Percentiles rank a stretch among this genome's conserved stretches.
phyloP scores from a whole-genome alignment of 2,329 filamentous ascomycete genomes.

The Aureobasidium sp. region DNA sequence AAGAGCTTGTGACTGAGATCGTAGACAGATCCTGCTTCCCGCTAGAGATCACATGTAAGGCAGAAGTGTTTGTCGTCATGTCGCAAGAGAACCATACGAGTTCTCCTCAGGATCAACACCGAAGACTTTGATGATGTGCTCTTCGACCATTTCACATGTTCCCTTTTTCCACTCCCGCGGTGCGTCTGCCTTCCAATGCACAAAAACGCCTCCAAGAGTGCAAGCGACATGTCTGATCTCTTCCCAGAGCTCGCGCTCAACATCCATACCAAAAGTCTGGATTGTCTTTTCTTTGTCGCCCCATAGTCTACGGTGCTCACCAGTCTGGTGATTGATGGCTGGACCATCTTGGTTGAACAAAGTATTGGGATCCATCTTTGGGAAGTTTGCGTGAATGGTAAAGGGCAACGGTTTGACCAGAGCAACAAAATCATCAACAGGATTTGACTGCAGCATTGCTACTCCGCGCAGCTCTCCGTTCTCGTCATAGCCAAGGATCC shows the following conservation, averaged over 20 bases:
- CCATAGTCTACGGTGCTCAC: constrained; percentile 22
- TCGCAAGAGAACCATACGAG: not conserved
- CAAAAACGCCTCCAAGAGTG: constrained; percentile 19
- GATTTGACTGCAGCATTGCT: constrained; percentile 20
- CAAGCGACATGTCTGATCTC: constrained; percentile 22
- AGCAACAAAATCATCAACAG: constrained; percentile 16
- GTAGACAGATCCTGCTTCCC: not conserved
- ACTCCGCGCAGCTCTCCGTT: constrained; percentile 15
- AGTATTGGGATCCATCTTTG: constrained; percentile 28
- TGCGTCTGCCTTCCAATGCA: constrained; percentile 18
- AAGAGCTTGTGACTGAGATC: not conserved
- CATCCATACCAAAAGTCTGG: constrained; percentile 23
- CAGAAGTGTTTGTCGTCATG: not conserved
- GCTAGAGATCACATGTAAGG: not conserved
- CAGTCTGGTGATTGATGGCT: constrained; percentile 19
- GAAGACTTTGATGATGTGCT: constrained; percentile 14
- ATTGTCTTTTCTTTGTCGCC: constrained; percentile 20
- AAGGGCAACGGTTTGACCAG: constrained; percentile 18
- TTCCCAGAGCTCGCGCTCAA: constrained; percentile 23
- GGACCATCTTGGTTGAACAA: constrained; percentile 22
- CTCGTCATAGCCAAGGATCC: constrained; percentile 15
- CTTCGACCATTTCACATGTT: constrained; percentile 13
- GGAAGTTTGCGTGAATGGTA: constrained; percentile 26
- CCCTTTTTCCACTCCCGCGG: constrained; percentile 3
- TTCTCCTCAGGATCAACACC: not conserved